These are phyloP conservation scores for Adansonia rubrostipa DNA, from an alignment of 441 rosid species.

Conservation along the genomic window DNA sequence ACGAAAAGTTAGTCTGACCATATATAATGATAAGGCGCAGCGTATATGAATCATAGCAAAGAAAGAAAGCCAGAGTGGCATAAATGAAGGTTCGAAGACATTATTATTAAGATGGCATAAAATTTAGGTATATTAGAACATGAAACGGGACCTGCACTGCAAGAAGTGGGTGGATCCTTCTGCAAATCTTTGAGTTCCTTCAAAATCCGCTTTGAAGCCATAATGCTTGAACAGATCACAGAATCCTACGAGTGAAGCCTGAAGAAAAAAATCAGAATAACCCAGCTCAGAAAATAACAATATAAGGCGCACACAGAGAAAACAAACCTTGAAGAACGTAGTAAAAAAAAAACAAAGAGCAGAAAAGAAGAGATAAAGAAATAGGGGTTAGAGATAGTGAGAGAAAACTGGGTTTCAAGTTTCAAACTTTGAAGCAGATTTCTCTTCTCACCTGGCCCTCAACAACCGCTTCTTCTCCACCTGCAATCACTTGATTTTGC, in stretches of 20 bases:
- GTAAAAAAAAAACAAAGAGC: neutral
- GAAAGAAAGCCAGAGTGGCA: neutral
- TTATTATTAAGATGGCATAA: neutral
- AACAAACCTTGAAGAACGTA: slow-evolving; percentile 2
- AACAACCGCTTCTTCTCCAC: slow-evolving; percentile 8
- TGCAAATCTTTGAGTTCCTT: slow-evolving; percentile 44
- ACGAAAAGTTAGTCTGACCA: neutral
- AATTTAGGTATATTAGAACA: neutral
- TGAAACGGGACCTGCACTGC: slow-evolving; percentile 35
- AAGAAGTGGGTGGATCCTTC: slow-evolving; percentile 43
- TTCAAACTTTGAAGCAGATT: slow-evolving; percentile 16
- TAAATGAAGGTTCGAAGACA: neutral
- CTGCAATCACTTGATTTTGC: slow-evolving; percentile 21
- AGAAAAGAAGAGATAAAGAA: neutral
- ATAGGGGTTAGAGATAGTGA: neutral
- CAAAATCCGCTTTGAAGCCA: slow-evolving; percentile 43
- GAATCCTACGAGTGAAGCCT: neutral
- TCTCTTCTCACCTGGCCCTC: neutral
- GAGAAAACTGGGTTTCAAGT: neutral
- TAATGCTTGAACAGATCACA: slow-evolving; percentile 18
- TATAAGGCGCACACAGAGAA: neutral
- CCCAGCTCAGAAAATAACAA: neutral
- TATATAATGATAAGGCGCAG: neutral
- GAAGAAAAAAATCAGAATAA: slow-evolving; percentile 4
- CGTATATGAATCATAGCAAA: neutral